These are phyloP conservation scores for Mycena maculata DNA, from an alignment of 768 basidiomycete species.

Conservation along the genomic window DNA sequence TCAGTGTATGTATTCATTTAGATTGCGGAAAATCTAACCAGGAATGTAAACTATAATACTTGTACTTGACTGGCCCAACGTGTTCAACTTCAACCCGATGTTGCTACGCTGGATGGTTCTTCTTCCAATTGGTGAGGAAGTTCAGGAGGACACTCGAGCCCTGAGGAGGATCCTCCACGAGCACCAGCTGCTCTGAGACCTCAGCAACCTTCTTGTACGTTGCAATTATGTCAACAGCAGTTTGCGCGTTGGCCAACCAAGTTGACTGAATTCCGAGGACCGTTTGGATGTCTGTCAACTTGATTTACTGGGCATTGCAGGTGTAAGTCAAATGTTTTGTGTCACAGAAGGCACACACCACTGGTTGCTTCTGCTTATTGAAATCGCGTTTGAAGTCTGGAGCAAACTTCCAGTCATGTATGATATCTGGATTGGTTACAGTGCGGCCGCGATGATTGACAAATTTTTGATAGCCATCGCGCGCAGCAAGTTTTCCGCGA, in stretches of 20 bases:
- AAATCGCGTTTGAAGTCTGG: not conserved
- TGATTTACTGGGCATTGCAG: not conserved
- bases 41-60: no score
- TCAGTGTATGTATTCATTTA: no score
- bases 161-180: no score
- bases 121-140: no score
- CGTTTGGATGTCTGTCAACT: not conserved
- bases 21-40: no score
- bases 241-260: not conserved
- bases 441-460: not conserved
- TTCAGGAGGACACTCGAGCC: no score
- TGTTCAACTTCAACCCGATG: no score
- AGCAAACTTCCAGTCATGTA: not conserved
- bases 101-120: no score
- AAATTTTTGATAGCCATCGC: not conserved
- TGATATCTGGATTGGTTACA: not conserved
- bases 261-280: not conserved
- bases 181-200: not conserved
- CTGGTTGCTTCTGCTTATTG: not conserved
- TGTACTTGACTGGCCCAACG: no score
- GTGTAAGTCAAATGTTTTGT: no score
- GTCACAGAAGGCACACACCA: not conserved
- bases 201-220: not conserved
- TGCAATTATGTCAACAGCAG: not conserved
- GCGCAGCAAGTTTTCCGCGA: not conserved